Percentiles rank a stretch among this genome's conserved stretches.
phyloP scores from a whole-genome alignment of 1,284 basidiomycete species.

The Melampsora americana region DNA sequence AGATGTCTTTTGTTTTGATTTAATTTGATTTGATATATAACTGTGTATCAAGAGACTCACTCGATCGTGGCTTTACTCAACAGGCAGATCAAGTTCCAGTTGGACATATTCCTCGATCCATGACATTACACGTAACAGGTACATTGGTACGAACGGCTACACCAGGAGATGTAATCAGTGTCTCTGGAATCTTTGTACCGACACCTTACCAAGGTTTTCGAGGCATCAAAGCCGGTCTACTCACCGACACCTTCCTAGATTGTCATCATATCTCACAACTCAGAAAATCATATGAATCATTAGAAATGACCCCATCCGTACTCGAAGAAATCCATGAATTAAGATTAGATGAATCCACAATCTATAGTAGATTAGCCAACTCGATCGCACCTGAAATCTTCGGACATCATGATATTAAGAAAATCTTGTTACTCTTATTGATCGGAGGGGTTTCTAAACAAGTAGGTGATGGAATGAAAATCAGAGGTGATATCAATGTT shows the following conservation, averaged over 20 bases:
- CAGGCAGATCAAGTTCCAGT: conserved; percentile 99
- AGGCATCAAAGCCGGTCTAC: conserved; percentile 83
- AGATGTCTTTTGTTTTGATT: not conserved
- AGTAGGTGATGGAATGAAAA: conserved; percentile 97
- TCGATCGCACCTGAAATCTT: conserved; percentile 97
- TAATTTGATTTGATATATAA: not conserved
- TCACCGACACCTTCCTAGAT: conserved; percentile 97
- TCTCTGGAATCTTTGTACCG: conserved; percentile 85
- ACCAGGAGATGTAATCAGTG: conserved; percentile 90
- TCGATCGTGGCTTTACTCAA: not conserved
- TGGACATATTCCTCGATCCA: conserved; percentile 95
- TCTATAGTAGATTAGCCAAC: conserved; percentile 76
- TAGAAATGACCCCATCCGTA: conserved; percentile 87
- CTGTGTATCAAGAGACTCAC: too few species aligned
- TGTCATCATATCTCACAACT: conserved; percentile 85
- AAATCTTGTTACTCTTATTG: conserved; percentile 86
- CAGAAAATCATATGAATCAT: conserved; percentile 94
- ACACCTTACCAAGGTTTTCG: conserved; percentile 83
- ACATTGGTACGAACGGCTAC: conserved; percentile 84
- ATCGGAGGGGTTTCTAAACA: conserved; percentile 94
- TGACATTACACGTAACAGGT: conserved; percentile 92
- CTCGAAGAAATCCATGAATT: conserved; percentile 68
- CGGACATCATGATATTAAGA: conserved; percentile 96
- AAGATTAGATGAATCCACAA: conserved; percentile 65
- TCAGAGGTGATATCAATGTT: conserved; percentile 94